phyloP scores from a whole-genome alignment of 805 yeast genomes.

The Wickerhamomyces alni region DNA sequence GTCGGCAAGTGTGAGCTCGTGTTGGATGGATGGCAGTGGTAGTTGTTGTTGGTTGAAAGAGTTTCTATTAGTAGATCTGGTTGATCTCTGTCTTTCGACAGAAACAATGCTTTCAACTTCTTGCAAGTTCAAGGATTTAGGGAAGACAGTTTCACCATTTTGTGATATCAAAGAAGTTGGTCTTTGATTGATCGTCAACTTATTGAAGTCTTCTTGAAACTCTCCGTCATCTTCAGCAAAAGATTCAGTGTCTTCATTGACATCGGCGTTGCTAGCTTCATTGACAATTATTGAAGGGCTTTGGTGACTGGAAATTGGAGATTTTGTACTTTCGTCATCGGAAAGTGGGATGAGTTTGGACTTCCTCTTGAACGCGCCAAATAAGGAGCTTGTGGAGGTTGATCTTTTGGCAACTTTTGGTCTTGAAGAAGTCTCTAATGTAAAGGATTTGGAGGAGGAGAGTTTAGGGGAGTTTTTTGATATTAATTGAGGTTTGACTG shows the following conservation, averaged over 20 bases:
- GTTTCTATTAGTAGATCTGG: conserved; percentile 42
- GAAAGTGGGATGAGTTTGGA: neutral
- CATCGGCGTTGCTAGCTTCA: too few species aligned
- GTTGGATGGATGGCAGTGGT: too few species aligned
- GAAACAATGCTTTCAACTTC: conserved; percentile 71
- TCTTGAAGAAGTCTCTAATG: conserved; percentile 2
- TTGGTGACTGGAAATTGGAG: too few species aligned
- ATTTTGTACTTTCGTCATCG: neutral
- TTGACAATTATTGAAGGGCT: too few species aligned
- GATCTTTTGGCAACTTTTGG: conserved; percentile 18
- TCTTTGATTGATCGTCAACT: conserved; percentile 6
- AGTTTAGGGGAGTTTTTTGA: conserved; percentile 2
- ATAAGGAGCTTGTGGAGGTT: conserved; percentile 20
- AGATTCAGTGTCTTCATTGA: conserved; percentile 1
- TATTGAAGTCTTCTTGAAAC: conserved; percentile 23
- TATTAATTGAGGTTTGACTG: conserved; percentile 1
- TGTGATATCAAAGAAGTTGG: conserved; percentile 15
- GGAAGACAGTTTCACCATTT: conserved; percentile 61
- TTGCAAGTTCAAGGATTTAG: conserved; percentile 56
- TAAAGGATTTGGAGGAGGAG: conserved; percentile 14
- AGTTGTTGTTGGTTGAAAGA: conserved; percentile 11
- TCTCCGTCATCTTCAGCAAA: conserved; percentile 9
- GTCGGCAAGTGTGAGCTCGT: conserved; percentile 20
- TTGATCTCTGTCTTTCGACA: conserved; percentile 61
- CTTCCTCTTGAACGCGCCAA: conserved; percentile 21